Evolutionary conservation across 2,329 filamentous ascomycete genomes (phyloP).

Genomic region (Xylariales sp.): DNA sequence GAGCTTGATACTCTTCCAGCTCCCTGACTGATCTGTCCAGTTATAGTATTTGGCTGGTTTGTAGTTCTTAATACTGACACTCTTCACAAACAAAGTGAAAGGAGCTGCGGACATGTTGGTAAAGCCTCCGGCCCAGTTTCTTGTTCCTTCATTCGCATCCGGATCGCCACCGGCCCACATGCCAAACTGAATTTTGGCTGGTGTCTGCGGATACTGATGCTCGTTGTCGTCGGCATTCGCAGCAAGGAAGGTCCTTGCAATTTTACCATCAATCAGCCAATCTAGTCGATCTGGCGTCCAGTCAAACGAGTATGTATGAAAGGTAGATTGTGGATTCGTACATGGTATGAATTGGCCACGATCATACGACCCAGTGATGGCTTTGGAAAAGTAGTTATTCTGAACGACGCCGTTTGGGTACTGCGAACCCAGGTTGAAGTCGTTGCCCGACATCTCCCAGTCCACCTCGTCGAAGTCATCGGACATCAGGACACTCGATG

Average conservation of each 20-base stretch:
- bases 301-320: conserved; percentile 29
- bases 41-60: conserved; percentile 26
- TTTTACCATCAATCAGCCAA: conserved; percentile 25
- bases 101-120: conserved; percentile 22
- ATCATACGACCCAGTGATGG: conserved; percentile 17
- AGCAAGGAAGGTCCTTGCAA: conserved; percentile 21
- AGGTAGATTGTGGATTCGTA: conserved; percentile 21
- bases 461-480: conserved; percentile 28
- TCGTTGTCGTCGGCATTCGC: conserved; percentile 18
- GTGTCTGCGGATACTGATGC: conserved; percentile 20
- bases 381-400: conserved; percentile 22
- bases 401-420: conserved; percentile 23
- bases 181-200: conserved; percentile 27
- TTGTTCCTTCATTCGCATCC: conserved; percentile 23
- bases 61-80: conserved; percentile 28
- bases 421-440: conserved; percentile 24
- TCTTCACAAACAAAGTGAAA: conserved; percentile 26
- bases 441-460: conserved; percentile 28
- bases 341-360: conserved; percentile 2
- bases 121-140: conserved; percentile 27
- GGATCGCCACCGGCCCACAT: conserved; percentile 27
- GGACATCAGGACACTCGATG: conserved; percentile 23
- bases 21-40: conserved; percentile 23
- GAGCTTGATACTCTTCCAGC: conserved; percentile 8
- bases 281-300: conserved; percentile 24